These are phyloP conservation scores for Pholiota microspora DNA, from an alignment of 768 basidiomycete genomes.

Conservation along the genomic window DNA sequence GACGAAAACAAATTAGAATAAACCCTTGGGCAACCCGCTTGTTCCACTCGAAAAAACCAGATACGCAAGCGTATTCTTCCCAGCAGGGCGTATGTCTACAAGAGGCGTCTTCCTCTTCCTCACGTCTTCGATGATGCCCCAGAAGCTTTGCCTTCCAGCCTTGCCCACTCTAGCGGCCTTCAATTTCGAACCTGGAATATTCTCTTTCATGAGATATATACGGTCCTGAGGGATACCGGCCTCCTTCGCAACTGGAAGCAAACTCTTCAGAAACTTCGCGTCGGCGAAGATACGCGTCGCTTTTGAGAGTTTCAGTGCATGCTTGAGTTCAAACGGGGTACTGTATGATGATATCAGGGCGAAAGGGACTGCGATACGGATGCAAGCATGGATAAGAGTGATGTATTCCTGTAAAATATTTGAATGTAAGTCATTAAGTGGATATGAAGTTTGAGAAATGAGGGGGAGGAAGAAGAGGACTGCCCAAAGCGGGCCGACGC, in stretches of 20 bases:
- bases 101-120: constrained; percentile 35
- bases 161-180: constrained; percentile 29
- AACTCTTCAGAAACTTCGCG: constrained; percentile 26
- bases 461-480: too few species aligned
- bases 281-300: constrained; percentile 34
- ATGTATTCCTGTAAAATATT: constrained; percentile 33
- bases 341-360: constrained; percentile 36
- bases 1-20: background rate
- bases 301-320: constrained; percentile 31
- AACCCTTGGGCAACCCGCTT: constrained; percentile 74
- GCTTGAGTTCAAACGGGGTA: constrained; percentile 36
- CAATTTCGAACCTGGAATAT: constrained; percentile 3
- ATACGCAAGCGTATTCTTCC: constrained; percentile 59
- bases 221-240: constrained; percentile 36
- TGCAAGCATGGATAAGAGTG: constrained; percentile 29
- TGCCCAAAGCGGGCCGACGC: too few species aligned
- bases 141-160: constrained; percentile 37
- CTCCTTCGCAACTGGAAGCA: constrained; percentile 32
- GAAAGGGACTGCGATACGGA: constrained; percentile 30
- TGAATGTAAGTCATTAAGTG: too few species aligned
- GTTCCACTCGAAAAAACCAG: constrained; percentile 79
- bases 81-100: constrained; percentile 42
- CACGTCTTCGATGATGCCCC: constrained; percentile 40
- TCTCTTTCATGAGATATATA: constrained; percentile 51
- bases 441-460: too few species aligned